phyloP scores from a whole-genome alignment of 441 rosid species.

The Euphorbia celastroides region DNA sequence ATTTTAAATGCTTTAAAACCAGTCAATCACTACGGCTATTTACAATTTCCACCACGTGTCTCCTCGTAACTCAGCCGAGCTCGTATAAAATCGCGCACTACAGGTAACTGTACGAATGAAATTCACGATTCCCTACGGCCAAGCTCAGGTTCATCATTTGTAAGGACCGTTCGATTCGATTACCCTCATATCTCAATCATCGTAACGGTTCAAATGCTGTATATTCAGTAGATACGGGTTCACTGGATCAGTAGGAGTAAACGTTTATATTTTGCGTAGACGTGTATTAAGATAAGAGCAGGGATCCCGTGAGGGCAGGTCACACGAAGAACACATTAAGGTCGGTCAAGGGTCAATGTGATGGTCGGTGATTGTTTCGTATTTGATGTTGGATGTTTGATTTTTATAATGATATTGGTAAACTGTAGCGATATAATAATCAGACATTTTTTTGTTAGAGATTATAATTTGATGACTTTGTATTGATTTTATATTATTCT shows the following conservation, averaged over 20 bases:
- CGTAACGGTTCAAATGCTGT: background rate
- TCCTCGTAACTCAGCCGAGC: background rate
- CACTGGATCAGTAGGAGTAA: background rate
- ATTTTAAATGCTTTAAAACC: background rate
- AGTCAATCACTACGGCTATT: background rate
- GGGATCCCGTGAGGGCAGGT: background rate
- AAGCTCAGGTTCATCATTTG: background rate
- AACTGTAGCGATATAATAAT: background rate
- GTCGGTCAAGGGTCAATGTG: slow-evolving; percentile 7
- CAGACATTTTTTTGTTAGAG: too few species aligned
- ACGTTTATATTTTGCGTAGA: background rate
- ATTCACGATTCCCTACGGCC: background rate
- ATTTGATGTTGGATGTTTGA: background rate
- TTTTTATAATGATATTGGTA: background rate
- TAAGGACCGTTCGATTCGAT: background rate
- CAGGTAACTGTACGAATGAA: too few species aligned
- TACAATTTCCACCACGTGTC: background rate
- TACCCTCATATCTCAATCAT: background rate
- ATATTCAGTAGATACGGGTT: too few species aligned
- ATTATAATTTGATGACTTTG: too few species aligned
- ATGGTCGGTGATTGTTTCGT: slow-evolving; percentile 16
- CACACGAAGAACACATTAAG: background rate
- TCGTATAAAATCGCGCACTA: background rate
- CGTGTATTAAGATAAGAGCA: background rate
- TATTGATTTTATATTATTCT: too few species aligned